phyloP scores from a whole-genome alignment of 352 stramenopile species.

The Phytophthora rubi region DNA sequence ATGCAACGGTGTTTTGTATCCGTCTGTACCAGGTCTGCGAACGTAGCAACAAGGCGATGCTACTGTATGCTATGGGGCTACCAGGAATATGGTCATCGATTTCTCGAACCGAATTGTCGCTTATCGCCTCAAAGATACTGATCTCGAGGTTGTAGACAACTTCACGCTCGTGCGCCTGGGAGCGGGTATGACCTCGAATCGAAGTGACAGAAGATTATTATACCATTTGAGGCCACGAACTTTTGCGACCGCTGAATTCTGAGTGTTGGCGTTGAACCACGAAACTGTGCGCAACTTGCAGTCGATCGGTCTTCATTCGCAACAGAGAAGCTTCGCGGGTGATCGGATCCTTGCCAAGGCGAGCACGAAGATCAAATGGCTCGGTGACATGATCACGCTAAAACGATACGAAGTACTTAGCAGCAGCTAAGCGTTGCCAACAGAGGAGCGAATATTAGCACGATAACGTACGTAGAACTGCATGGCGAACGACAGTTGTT shows the following conservation, averaged over 20 bases:
- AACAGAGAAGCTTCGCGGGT: constrained; percentile 27
- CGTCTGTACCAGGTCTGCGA: constrained; percentile 36
- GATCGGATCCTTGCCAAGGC: constrained; percentile 24
- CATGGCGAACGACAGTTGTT: constrained; percentile 31
- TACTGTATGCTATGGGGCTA: constrained; percentile 36
- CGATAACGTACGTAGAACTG: constrained; percentile 37
- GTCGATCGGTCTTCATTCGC: constrained; percentile 35
- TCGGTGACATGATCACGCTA: constrained; percentile 26
- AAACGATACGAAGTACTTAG: background rate
- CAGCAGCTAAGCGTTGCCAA: background rate
- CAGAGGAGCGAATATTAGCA: background rate
- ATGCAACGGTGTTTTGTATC: constrained; percentile 53
- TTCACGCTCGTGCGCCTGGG: constrained; percentile 34
- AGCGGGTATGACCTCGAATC: constrained; percentile 57
- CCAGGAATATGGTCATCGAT: constrained; percentile 49
- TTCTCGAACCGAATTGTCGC: constrained; percentile 56
- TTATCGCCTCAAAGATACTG: constrained; percentile 47
- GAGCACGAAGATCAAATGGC: constrained; percentile 36
- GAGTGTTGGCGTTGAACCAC: constrained; percentile 30
- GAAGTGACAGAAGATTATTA: constrained; percentile 35
- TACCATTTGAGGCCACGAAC: constrained; percentile 37
- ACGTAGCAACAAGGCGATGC: constrained; percentile 44
- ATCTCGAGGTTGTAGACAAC: constrained; percentile 58
- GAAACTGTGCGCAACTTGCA: constrained; percentile 41
- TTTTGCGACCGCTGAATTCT: constrained; percentile 24